Evolutionary conservation across 768 basidiomycete species (phyloP), one percentile per base, ranked within the genome.

Genomic region (Pisolithus albus): DNA sequence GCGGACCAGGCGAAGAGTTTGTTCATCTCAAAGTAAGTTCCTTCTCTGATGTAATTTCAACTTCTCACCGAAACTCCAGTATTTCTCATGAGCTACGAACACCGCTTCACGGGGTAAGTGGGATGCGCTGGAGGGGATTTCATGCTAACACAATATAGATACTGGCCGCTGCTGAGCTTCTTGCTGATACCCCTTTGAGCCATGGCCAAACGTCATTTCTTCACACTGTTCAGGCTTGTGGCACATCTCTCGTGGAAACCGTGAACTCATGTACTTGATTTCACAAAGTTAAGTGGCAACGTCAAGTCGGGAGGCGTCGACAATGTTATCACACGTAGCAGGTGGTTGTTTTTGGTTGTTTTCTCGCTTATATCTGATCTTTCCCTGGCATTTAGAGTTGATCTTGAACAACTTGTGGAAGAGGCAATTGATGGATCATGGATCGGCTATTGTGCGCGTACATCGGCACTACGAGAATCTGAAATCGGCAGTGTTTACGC

Each of bases 231-330:
- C 88, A 93, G 65, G 92, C 91, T 6, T 96, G 93, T 62, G 93
- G 92, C 13, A 94, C 87, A n/a, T 92, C 91, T 1, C 77, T 97
- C 1, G 90, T 94, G 39, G 94, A 97, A 72, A 95, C 93, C 0
- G 92, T 97, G 46, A 96, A 96, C 62, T n/a, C 94, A 97, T 59
- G 94, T 97, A 5, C 73, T 97, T 24, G 94, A 97, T 65, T 97
- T 94, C 62, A 95, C 92, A 28, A 97, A 97, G 63, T 76, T 95
- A 21, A 92, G 89, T 54, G 92, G 92, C 19, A 89, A 86, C 59
- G 75, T 82, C 43, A 89, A 88, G 63, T 76, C 82, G 2, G 88
- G 86, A 24, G 85, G 86, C 38, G 80, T 85, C 7, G 83, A 89
- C 63, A 87, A 86, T 56, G 80, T 83, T 40, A 89, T 92, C 54